Base-by-base conservation (phyloP, 768 basidiomycete species). In the Xerocomellus chrysenteron region DNA sequence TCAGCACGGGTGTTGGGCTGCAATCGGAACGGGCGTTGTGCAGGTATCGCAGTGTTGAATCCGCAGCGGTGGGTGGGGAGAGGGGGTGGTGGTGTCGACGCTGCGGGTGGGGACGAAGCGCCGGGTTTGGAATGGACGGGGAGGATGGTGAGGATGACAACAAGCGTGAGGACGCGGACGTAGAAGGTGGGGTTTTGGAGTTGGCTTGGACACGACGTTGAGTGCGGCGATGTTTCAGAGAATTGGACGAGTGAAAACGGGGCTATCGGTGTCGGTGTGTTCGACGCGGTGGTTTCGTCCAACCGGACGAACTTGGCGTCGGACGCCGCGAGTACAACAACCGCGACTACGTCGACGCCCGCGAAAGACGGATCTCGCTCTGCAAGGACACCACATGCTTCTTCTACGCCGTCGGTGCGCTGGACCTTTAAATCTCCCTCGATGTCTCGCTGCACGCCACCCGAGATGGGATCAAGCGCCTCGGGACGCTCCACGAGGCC, bases 401-500 rank as follows among this genome's bases (percentile, higher is more conserved):
- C 58, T 1, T 9, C 36, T 8, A 11, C 51, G 0, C 46, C 57
- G 6, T 54, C 62, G 9, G 3, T 24, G 1, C 58, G 28, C 80
- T 99, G 4, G 94, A 98, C 64, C 80, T 97, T 7, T 75, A 98
- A 4, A 84, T 99, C 16, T 98, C 94, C 5, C 83, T 99, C 13
- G 95, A 98, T 66, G 82, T 87, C 16, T 92, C 94, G 0, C 79
- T 99, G 0, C 95, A 98, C 59, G 88, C 92, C 0, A 88, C 93
- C 65, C 88, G 95, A 50, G 94, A 97, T 58, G 83, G 89, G 0
- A 80, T 95, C 41, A 98, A 98, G 72, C 85, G 97, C 13, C 86
- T 92, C 2, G 94, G 98, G 67, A 94, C 94, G 2, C 88, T 98
- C 54, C 94, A 99, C 72, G 96, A 98, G 72, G 74, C 92, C 5